These are phyloP conservation scores for Yarrowia sp. DNA, from an alignment of 805 yeast genomes.

Conservation along the genomic window DNA sequence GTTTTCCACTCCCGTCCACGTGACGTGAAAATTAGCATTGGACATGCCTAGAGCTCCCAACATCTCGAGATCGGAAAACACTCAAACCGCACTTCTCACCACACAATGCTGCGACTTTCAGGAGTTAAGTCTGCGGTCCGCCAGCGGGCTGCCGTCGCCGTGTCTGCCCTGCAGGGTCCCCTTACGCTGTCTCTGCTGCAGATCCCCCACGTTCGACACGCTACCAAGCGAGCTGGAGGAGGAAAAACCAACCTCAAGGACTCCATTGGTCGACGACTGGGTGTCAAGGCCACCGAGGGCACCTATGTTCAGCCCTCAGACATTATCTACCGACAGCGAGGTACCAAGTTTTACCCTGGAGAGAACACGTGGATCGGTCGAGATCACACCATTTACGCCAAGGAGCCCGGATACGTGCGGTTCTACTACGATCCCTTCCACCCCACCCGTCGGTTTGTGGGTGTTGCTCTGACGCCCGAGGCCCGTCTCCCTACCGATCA, in stretches of 20 bases:
- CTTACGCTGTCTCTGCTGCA: slow-evolving; percentile 39
- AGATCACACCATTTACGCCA: slow-evolving; percentile 90
- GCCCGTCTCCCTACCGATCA: slow-evolving; percentile 83
- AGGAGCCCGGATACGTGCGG: slow-evolving; percentile 91
- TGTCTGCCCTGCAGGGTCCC: slow-evolving; percentile 1
- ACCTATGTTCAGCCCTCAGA: slow-evolving; percentile 79
- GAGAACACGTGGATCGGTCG: slow-evolving; percentile 83
- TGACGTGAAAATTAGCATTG: slow-evolving; percentile 30
- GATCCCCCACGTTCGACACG: slow-evolving; percentile 65
- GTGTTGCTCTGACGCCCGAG: slow-evolving; percentile 75
- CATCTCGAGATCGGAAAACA: neutral
- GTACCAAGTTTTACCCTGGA: slow-evolving; percentile 94
- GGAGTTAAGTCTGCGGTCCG: slow-evolving; percentile 26
- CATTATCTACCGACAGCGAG: slow-evolving; percentile 91
- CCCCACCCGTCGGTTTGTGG: slow-evolving; percentile 88
- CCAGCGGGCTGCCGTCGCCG: slow-evolving; percentile 2
- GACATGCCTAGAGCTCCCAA: neutral
- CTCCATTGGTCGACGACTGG: slow-evolving; percentile 93
- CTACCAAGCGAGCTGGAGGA: slow-evolving; percentile 94
- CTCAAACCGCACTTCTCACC: neutral
- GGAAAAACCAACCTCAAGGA: slow-evolving; percentile 93
- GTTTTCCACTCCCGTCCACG: neutral
- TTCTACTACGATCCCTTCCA: slow-evolving; percentile 96
- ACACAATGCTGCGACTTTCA: slow-evolving; percentile 29
- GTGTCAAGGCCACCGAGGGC: slow-evolving; percentile 87